phyloP scores from a whole-genome alignment of 345 rosid genomes.

The Populus tremula region DNA sequence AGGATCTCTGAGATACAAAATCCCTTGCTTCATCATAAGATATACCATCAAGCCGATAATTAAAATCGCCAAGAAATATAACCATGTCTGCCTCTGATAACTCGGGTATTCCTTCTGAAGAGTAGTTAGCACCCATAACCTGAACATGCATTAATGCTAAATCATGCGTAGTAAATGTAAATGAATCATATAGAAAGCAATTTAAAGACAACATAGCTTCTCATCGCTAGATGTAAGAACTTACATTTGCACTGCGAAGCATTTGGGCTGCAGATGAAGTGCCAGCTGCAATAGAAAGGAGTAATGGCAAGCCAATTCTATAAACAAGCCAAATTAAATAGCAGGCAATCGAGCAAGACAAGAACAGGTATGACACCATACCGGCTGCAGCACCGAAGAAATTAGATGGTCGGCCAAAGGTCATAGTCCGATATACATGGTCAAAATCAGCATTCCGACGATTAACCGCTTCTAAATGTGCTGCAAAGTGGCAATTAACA shows the following conservation, averaged over 20 bases:
- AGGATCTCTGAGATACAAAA: slow-evolving; percentile 91
- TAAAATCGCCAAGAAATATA: slow-evolving; percentile 88
- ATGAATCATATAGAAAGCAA: slow-evolving; percentile 5
- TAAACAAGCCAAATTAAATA: slow-evolving; percentile 64
- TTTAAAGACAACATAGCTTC: slow-evolving; percentile 17
- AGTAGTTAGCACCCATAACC: slow-evolving; percentile 40
- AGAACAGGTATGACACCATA: slow-evolving; percentile 58
- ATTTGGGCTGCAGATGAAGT: slow-evolving; percentile 57
- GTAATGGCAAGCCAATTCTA: slow-evolving; percentile 72
- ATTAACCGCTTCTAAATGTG: slow-evolving; percentile 73
- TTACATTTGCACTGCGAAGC: slow-evolving; percentile 58
- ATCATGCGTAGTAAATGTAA: slow-evolving; percentile 6
- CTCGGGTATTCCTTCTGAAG: slow-evolving; percentile 58
- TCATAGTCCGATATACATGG: slow-evolving; percentile 65
- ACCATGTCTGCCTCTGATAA: slow-evolving; percentile 97
- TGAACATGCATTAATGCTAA: slow-evolving; percentile 23
- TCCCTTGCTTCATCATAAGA: slow-evolving; percentile 99
- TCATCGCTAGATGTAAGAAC: slow-evolving; percentile 22
- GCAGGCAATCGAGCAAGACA: slow-evolving; percentile 59
- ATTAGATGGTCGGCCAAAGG: slow-evolving; percentile 46
- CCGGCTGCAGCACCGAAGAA: slow-evolving; percentile 54
- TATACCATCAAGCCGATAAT: slow-evolving; percentile 89
- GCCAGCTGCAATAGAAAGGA: slow-evolving; percentile 79
- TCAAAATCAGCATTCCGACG: slow-evolving; percentile 76
- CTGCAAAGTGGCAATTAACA: slow-evolving; percentile 77